These are phyloP conservation scores for Acer negundo DNA, from an alignment of 345 rosid species.

Conservation along the genomic window DNA sequence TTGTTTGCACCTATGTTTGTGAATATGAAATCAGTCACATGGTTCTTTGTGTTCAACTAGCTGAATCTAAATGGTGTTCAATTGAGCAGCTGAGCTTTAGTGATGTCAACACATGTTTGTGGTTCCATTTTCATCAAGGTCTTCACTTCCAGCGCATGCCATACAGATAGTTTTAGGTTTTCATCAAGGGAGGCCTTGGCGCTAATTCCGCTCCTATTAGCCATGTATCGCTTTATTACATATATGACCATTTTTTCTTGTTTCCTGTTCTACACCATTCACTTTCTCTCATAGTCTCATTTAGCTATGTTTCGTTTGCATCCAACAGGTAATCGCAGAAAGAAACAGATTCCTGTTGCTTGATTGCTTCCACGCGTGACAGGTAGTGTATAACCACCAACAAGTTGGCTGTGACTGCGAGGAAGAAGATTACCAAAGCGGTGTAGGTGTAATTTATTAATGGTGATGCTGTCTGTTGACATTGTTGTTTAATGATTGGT, in stretches of 20 bases:
- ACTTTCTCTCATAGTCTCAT: not conserved
- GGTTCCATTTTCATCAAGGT: not conserved
- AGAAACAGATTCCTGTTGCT: conserved; percentile 21
- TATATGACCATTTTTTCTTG: not conserved
- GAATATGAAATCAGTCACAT: not conserved
- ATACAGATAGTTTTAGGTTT: not conserved
- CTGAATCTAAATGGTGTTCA: conserved; percentile 4
- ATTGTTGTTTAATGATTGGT: not conserved
- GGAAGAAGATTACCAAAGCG: not conserved
- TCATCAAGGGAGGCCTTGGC: not conserved
- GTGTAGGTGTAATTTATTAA: not conserved
- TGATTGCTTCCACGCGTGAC: not conserved
- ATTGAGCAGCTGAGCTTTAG: not conserved
- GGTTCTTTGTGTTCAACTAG: not conserved
- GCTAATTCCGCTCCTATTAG: not conserved
- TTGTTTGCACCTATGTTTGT: not conserved
- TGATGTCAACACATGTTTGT: not conserved
- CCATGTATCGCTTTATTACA: not conserved
- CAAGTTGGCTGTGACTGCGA: not conserved
- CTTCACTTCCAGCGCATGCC: not conserved
- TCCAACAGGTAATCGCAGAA: conserved; percentile 34
- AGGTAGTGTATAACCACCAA: not conserved
- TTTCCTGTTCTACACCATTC: not conserved
- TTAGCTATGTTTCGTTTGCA: not conserved
- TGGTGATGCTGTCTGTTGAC: not conserved